These are phyloP conservation scores for Ceratocystis huliohia DNA, from an alignment of 2,329 filamentous ascomycete genomes.

Conservation along the genomic window DNA sequence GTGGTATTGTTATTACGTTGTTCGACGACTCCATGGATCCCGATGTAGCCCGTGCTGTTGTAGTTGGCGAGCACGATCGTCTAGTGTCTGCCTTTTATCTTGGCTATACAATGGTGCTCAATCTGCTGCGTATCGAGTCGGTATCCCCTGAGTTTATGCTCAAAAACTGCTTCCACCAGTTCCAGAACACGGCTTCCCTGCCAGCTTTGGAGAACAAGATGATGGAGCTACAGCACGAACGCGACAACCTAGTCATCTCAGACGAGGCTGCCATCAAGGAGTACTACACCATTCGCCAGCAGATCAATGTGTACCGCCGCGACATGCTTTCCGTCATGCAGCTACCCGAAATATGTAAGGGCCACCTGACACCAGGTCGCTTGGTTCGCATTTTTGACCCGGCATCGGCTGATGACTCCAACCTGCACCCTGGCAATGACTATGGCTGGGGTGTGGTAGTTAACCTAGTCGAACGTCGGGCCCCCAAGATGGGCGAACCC, in stretches of 20 bases:
- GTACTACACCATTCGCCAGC: constrained; percentile 81
- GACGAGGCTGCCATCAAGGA: constrained; percentile 85
- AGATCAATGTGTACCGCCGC: constrained; percentile 68
- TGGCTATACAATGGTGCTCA: constrained; percentile 98
- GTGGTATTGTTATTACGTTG: constrained; percentile 99
- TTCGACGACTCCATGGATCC: constrained; percentile 94
- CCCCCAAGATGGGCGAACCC: constrained; percentile 53
- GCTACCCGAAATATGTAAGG: constrained; percentile 73
- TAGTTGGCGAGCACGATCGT: constrained; percentile 91
- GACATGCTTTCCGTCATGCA: constrained; percentile 89
- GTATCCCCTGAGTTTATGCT: constrained; percentile 98
- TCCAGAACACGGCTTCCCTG: constrained; percentile 87
- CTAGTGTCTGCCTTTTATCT: constrained; percentile 96
- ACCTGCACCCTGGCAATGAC: constrained; percentile 37
- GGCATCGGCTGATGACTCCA: constrained; percentile 31
- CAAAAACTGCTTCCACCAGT: constrained; percentile 96
- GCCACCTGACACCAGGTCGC: constrained; percentile 78
- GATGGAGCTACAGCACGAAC: constrained; percentile 61
- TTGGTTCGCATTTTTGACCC: constrained; percentile 73
- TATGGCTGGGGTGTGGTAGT: constrained; percentile 93
- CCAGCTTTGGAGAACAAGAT: constrained; percentile 73
- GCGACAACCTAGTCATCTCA: constrained; percentile 59
- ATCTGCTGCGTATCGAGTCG: constrained; percentile 93
- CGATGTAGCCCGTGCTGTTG: constrained; percentile 82
- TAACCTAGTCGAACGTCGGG: constrained; percentile 54